Evolutionary conservation across 2,329 filamentous ascomycete genomes (phyloP).

Genomic region (Blumeria graminis): DNA sequence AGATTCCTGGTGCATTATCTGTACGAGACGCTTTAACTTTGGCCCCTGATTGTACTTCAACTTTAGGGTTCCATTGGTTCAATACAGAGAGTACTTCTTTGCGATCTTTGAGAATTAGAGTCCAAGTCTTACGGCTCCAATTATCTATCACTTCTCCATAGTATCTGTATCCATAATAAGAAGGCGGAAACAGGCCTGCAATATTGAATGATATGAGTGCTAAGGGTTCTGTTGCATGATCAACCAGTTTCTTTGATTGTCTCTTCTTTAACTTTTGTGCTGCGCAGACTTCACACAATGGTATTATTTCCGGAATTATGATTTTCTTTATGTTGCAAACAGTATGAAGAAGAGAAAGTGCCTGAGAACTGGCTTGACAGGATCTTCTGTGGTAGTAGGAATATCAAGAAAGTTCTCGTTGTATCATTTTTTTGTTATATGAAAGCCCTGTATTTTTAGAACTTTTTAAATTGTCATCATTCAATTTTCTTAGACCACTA

Average conservation of each 20-base stretch:
- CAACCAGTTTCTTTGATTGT: neutral
- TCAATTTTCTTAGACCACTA: neutral
- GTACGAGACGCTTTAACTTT: too few species aligned
- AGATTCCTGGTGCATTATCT: too few species aligned
- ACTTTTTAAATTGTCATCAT: neutral
- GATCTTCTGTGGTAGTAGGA: neutral
- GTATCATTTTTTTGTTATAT: neutral
- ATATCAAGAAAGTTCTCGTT: neutral
- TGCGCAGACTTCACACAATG: too few species aligned
- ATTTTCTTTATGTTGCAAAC: conserved; percentile 1
- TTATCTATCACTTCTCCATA: conserved; percentile 1
- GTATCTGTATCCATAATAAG: neutral
- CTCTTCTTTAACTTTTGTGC: conserved; percentile 1
- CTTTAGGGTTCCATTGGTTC: neutral
- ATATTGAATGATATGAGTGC: neutral
- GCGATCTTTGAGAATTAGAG: neutral
- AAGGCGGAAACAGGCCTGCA: neutral
- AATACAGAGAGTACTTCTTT: neutral
- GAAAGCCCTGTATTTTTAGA: neutral
- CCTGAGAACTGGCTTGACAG: neutral
- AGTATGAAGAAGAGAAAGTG: neutral
- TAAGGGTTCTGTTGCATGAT: neutral
- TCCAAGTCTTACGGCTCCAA: conserved; percentile 1
- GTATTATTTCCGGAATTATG: neutral
- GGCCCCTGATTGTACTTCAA: too few species aligned